Evolutionary conservation across 1,284 basidiomycete species (phyloP), one percentile per base, ranked within the genome.

Genomic region (Trichosporon asahii): DNA sequence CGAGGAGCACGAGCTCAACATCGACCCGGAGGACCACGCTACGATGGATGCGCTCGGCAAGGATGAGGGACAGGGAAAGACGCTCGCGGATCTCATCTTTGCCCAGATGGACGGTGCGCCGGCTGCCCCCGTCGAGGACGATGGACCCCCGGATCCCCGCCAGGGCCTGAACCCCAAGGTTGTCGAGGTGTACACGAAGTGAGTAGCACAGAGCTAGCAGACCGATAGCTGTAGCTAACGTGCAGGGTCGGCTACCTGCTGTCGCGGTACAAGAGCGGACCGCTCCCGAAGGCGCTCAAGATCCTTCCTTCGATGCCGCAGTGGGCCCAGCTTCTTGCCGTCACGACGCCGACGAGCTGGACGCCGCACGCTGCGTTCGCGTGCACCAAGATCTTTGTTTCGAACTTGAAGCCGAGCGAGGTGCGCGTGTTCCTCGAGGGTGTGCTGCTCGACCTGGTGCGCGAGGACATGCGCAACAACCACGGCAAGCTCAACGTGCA

Each of bases 251-350:
- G 94, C 33, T 86, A 89, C 74, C 90, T 96, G 72, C 88, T 99
- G 37, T 91, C 89, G 60, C 90, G 91, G 68, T 98, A 99, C 87
- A 95, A 93, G 79, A 97, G 95, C 8, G 96, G 96, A 1, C 91
- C 95, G 0, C 87, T 99, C 0, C 97, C 97, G 21, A 99, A 99
- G 85, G 88, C 95, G 1, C 96, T 99, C 89, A 99, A 99, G 86
- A 94, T 99, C 70, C 91, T 99, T 35, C 97, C 97, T 2, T 93
- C 95, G 5, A 89, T 98, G 25, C 93, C 94, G 6, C 91, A 93
- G 74, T 99, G 97, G 97, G 95, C 95, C 8, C 91, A 94, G 67
- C 90, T 99, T 72, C 89, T 99, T 66, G 94, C 96, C 33, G 88
- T 99, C 66, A 99, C 97, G 21, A 87, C 88, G 72, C 97, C 97